Evolutionary conservation across 1,284 basidiomycete genomes (phyloP), one percentile per base, ranked within the genome.

Genomic region (Pisolithus thermaeus): DNA sequence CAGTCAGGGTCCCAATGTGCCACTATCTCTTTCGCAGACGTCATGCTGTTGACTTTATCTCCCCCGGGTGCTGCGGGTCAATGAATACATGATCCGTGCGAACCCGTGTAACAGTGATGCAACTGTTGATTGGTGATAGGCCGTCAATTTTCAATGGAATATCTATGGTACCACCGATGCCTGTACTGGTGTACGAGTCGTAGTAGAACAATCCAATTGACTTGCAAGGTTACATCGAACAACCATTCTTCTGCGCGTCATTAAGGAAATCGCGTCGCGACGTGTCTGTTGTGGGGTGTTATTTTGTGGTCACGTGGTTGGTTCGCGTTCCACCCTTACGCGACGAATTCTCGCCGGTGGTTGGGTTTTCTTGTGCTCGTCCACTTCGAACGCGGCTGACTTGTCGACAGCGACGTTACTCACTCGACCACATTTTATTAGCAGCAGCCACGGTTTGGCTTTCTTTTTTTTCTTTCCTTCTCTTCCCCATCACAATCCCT

Each of bases 241-340:
- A 1, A 20, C 18, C 18, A 20, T 20, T 20, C 18, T 20, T 20
- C 18, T 20, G 18, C 18, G 18, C 6, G 25, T 6, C 4, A n/a
- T n/a, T 41, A n/a, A 27, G 40, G 4, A 12, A n/a, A 6, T 6
- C 52, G 55, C 49, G 66, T 65, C 64, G 64, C 64, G 64, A 66
- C 67, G 64, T 57, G 64, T 56, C 65, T 66, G 67, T 66, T 66
- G 54, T 68, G 63, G 51, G 22, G 37, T 69, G 52, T 69, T 66
- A 30, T 54, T 56, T 57, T 6, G 25, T 3, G 14, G 49, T 66
- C 64, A 66, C 64, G 64, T 66, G 64, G 9, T 45, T 63, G 66
- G 64, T 66, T 66, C 64, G 64, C 64, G 64, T 70, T 61, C 14
- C 57, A 67, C 64, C 66, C 58, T 9, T 58, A 68, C 66, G 67